These are phyloP conservation scores for Rhizopogon rudus DNA, from an alignment of 768 basidiomycete species.

Conservation along the genomic window DNA sequence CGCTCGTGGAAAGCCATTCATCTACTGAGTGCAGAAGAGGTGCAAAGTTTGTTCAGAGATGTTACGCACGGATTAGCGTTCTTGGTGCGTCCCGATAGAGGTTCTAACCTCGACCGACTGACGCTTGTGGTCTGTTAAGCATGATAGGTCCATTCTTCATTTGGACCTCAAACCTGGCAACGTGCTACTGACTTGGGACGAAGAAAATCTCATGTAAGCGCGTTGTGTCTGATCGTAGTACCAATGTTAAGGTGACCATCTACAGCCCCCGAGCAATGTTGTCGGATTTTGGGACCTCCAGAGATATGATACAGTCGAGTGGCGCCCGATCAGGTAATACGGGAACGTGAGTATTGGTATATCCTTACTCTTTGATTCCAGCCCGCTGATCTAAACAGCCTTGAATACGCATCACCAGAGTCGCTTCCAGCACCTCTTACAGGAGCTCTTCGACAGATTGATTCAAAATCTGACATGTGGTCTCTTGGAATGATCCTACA, in stretches of 20 bases:
- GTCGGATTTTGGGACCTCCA: conserved; percentile 92
- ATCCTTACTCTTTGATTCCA: neutral
- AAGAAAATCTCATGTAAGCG: conserved; percentile 72
- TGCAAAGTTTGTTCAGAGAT: conserved; percentile 75
- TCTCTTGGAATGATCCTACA: conserved; percentile 94
- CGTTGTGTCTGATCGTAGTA: neutral
- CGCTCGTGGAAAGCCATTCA: conserved; percentile 71
- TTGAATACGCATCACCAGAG: conserved; percentile 90
- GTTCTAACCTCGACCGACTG: neutral
- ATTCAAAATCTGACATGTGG: conserved; percentile 96
- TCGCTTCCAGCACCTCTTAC: conserved; percentile 66
- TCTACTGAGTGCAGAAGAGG: conserved; percentile 80
- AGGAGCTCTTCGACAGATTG: conserved; percentile 63
- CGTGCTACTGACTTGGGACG: conserved; percentile 88
- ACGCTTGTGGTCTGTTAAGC: conserved; percentile 37
- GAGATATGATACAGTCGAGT: conserved; percentile 77
- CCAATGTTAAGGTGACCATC: neutral
- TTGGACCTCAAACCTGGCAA: conserved; percentile 94
- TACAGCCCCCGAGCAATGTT: conserved; percentile 87
- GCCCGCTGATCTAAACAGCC: conserved; percentile 29
- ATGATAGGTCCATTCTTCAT: conserved; percentile 82
- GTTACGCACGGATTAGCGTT: conserved; percentile 85
- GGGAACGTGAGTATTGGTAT: conserved; percentile 65
- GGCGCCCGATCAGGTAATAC: conserved; percentile 84
- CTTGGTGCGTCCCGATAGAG: conserved; percentile 46